A percentile compares a stretch with the other conserved stretches of the same genome.
Conservation (phyloP, 208 protist genomes). For the Trypanosoma scelopori region DNA sequence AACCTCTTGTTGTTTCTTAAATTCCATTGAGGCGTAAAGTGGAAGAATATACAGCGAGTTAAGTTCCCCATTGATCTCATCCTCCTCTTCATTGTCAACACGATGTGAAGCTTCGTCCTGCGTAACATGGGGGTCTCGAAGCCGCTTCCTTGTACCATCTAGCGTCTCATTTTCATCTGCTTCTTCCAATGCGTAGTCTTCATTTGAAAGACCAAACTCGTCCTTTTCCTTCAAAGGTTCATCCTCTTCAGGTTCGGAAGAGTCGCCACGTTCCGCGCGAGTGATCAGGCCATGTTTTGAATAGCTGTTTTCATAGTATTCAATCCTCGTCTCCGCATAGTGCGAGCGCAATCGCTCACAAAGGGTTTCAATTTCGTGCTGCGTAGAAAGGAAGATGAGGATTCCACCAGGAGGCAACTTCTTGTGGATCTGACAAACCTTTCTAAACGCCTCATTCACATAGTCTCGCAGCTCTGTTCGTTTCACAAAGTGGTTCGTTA, state of each 20-base stretch:
- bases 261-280: background rate
- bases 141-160: slow-evolving; percentile 28
- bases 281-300: slow-evolving; percentile 54
- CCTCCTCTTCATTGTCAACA: no score
- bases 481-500: slow-evolving; percentile 96
- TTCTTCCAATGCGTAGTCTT: slow-evolving; percentile 65
- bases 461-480: slow-evolving; percentile 94
- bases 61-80: slow-evolving; percentile 86
- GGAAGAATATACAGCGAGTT: slow-evolving; percentile 96
- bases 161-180: slow-evolving; percentile 17
- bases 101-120: slow-evolving; percentile 29
- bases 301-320: slow-evolving; percentile 86
- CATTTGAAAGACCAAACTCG: slow-evolving; percentile 46
- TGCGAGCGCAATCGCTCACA: slow-evolving; percentile 80
- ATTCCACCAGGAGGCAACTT: slow-evolving; percentile 97
- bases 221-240: slow-evolving; percentile 29
- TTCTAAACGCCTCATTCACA: slow-evolving; percentile 93
- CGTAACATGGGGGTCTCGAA: slow-evolving; percentile 24
- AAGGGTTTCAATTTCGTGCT: slow-evolving; percentile 94
- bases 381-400: slow-evolving; percentile 97
- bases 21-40: slow-evolving; percentile 97
- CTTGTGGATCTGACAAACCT: slow-evolving; percentile 97
- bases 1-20: slow-evolving; percentile 93
- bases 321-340: slow-evolving; percentile 81
- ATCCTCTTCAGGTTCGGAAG: slow-evolving; percentile 27